Base-by-base conservation (phyloP, 2,329 filamentous ascomycete genomes). In the Xylariomycetidae sp. region DNA sequence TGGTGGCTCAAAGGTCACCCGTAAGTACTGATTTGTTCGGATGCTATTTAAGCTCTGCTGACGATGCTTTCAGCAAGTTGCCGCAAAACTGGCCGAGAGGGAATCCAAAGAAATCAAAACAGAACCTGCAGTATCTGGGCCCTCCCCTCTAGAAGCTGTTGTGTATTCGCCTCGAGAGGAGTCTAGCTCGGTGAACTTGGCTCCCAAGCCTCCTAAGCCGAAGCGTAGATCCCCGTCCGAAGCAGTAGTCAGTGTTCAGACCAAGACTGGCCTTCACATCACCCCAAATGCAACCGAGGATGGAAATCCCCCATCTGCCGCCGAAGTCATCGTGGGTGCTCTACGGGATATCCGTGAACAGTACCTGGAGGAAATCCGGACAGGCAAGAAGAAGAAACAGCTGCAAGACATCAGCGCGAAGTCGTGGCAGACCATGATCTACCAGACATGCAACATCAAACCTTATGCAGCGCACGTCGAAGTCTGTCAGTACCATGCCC, bases 401-500 rank as follows among this genome's bases (percentile, higher is more conserved):
- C 50, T 50, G 3, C 38, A 47, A n/a, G 40, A 58, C 12, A 31
- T 58, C 2, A 40, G 37, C 3, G 29, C 32, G 6, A 56, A 47
- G 16, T 34, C 44, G 4, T 55, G 49, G 41, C 43, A 44, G 6
- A 46, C 38, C 5, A 58, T 49, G 19, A 34, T 67, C 3, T 65
- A 58, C 29, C 40, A 52, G 36, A 53, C 54, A n/a, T 65, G 68
- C 46, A 65, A 52, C 29, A 58, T 72, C 8, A 59, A 58, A 3
- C 27, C 50, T 1, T 65, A 67, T 29, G 29, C 33, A 4, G 48
- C 41, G 0, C 52, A 59, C 3, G 35, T 52, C 23, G 64, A 72
- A 23, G 47, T 73, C 3, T 46, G 69, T 2, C 56, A 62, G 10
- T 72, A 68, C 39, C 66, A 68, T 33, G 59, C 67, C 2, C 44